phyloP scores from a whole-genome alignment of 2,329 filamentous ascomycete species.

The Ophiostoma sp. region DNA sequence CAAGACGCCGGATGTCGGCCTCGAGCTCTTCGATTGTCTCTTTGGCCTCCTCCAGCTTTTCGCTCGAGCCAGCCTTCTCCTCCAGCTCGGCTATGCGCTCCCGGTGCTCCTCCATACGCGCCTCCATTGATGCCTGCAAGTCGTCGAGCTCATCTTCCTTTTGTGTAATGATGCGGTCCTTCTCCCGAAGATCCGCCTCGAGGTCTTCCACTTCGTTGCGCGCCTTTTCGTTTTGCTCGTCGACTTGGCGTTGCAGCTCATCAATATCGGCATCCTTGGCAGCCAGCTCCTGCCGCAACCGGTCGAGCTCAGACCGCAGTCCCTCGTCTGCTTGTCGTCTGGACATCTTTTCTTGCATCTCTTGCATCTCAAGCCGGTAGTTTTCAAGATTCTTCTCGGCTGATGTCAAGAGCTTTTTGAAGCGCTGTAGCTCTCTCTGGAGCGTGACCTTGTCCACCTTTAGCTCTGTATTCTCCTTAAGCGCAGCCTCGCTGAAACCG shows the following conservation, averaged over 20 bases:
- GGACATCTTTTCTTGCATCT: constrained; percentile 76
- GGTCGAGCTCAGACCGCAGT: constrained; percentile 56
- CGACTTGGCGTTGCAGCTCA: constrained; percentile 54
- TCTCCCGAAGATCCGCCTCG: constrained; percentile 69
- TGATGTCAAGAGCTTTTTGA: constrained; percentile 74
- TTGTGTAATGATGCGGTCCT: constrained; percentile 66
- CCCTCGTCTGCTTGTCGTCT: constrained; percentile 67
- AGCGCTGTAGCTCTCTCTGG: constrained; percentile 77
- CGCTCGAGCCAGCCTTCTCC: constrained; percentile 47
- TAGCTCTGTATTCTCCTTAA: constrained; percentile 92
- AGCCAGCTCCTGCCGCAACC: constrained; percentile 51
- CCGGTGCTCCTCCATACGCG: constrained; percentile 53
- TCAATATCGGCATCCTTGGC: constrained; percentile 57
- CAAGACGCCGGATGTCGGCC: constrained; percentile 47
- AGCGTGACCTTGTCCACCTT: constrained; percentile 90
- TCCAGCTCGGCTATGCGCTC: constrained; percentile 51
- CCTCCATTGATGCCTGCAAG: constrained; percentile 49
- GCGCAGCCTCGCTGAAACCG: constrained; percentile 78
- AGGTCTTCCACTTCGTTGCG: constrained; percentile 70
- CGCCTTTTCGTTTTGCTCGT: constrained; percentile 55
- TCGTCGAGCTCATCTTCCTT: constrained; percentile 61
- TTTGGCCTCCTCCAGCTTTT: constrained; percentile 51
- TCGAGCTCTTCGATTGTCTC: constrained; percentile 57
- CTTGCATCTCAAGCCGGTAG: constrained; percentile 74
- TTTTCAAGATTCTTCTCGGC: constrained; percentile 83